Conservation (phyloP, 2,329 filamentous ascomycete species). For the Aureobasidium namibiae region DNA sequence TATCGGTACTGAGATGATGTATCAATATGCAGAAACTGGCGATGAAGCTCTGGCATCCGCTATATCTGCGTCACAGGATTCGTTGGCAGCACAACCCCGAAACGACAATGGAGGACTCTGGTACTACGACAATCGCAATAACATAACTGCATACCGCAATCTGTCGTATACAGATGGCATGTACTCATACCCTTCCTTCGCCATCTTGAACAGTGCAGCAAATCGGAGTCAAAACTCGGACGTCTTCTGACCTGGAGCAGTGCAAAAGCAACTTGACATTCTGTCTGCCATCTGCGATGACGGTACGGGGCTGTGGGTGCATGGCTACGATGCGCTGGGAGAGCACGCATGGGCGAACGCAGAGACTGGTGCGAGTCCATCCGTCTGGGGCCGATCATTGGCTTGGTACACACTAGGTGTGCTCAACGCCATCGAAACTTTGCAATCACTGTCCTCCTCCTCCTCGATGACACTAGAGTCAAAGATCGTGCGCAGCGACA, state of each 20-base stretch:
- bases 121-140: not conserved
- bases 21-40: not conserved
- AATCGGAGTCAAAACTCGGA: not conserved
- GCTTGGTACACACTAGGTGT: conserved; percentile 4
- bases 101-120: not conserved
- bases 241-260: not conserved
- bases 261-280: not conserved
- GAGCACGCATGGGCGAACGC: not conserved
- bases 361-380: not conserved
- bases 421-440: not conserved
- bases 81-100: not conserved
- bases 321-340: not conserved
- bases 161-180: not conserved
- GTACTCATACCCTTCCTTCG: not conserved
- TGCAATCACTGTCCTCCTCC: not conserved
- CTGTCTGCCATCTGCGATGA: not conserved
- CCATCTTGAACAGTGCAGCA: not conserved
- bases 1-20: not conserved
- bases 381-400: not conserved
- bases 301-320: not conserved
- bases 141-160: not conserved
- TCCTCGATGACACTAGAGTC: not conserved
- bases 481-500: not conserved
- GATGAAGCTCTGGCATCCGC: not conserved
- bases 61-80: not conserved